phyloP scores from a whole-genome alignment of 331 rosid species.

The Malus hybrid region DNA sequence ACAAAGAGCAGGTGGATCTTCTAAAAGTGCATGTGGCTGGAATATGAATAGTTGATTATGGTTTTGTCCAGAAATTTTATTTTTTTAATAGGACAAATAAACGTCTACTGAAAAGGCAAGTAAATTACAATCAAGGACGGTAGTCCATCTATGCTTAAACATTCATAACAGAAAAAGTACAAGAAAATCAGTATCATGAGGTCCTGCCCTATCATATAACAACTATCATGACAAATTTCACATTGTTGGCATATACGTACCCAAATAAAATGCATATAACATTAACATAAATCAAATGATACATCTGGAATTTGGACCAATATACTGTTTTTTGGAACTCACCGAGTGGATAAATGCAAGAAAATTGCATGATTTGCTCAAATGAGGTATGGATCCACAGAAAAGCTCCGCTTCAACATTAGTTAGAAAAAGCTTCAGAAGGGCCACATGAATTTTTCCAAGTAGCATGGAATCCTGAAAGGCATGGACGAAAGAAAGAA shows the following conservation, averaged over 20 bases:
- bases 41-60: background rate
- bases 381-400: conserved; percentile 42
- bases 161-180: background rate
- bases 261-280: background rate
- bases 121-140: background rate
- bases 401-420: conserved; percentile 61
- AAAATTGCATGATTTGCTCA: conserved; percentile 81
- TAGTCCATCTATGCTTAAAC: background rate
- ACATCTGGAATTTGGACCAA: no score
- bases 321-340: conserved; percentile 24
- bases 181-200: background rate
- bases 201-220: background rate
- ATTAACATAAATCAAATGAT: background rate
- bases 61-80: background rate
- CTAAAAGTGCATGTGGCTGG: background rate
- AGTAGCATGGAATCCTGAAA: conserved; percentile 74
- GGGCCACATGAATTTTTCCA: conserved; percentile 83
- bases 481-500: conserved; percentile 8
- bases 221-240: background rate
- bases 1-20: background rate
- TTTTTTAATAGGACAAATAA: background rate
- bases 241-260: background rate
- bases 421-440: conserved; percentile 69
- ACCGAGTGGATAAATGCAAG: conserved; percentile 90
- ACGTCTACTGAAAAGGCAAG: background rate